These are phyloP conservation scores for Vigna radiata DNA, from an alignment of 306 rosid genomes.

Conservation along the genomic window DNA sequence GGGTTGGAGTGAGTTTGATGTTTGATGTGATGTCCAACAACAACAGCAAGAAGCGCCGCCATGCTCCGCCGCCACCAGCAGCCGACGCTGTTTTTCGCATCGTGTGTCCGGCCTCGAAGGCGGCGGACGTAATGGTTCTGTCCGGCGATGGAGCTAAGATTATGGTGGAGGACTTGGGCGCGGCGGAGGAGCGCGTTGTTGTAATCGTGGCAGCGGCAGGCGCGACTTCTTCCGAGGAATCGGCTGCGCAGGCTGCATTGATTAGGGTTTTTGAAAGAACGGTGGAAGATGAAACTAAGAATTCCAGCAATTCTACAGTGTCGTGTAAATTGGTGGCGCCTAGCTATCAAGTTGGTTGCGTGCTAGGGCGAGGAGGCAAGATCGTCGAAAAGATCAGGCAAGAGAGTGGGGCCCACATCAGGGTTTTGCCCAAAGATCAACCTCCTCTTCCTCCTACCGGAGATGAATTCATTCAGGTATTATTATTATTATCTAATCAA, in stretches of 20 bases:
- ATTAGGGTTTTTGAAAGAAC: constrained; percentile 68
- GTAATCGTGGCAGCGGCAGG: not conserved
- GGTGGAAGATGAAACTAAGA: constrained; percentile 40
- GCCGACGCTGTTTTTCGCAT: constrained; percentile 63
- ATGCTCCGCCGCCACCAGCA: constrained; percentile 37
- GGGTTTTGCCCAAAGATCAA: constrained; percentile 71
- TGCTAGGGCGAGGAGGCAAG: constrained; percentile 76
- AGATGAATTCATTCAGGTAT: constrained; percentile 77
- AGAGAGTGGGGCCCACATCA: constrained; percentile 77
- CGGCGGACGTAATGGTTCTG: constrained; percentile 21
- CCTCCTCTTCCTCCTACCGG: constrained; percentile 59
- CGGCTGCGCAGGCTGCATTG: constrained; percentile 65
- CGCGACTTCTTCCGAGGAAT: constrained; percentile 24
- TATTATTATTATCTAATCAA: not conserved
- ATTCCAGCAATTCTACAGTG: constrained; percentile 39
- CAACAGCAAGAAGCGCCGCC: constrained; percentile 57
- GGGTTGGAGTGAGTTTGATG: not conserved
- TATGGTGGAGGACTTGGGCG: constrained; percentile 50
- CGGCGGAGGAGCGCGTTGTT: constrained; percentile 61
- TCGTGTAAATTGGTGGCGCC: constrained; percentile 70
- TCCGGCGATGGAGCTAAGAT: constrained; percentile 53
- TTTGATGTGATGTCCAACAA: constrained; percentile 43
- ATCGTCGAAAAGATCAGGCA: constrained; percentile 72
- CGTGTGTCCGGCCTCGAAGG: constrained; percentile 57
- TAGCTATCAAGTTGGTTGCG: constrained; percentile 68